Evolutionary conservation across 129 eudicot species (phyloP), one percentile per base, ranked within the genome.

Genomic region (Calendula officinalis): DNA sequence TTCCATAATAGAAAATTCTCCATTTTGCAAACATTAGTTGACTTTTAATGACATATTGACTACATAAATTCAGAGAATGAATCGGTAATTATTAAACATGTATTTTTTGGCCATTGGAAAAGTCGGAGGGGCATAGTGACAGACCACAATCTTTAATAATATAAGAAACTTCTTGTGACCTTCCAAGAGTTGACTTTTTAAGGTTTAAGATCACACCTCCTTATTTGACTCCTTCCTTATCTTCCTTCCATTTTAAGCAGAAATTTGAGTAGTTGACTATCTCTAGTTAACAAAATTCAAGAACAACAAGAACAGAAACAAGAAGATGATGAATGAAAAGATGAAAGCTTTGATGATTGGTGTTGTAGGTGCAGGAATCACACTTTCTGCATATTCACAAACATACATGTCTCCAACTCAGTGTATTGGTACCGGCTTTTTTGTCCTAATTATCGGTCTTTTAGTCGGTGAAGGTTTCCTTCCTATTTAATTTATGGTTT

Each of bases 401-500:
- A 79, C 87, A 5, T 33, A 75, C 33, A 66, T 92, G 59, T 67
- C 87, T 42, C 78, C 95, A 1, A 88, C 88, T 27, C 86, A 85
- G 49, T 79, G 95, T 73, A 79, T 92, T 17, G 61, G 77, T 8
- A 63, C 71, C 27, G 99, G 99, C 39, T 67, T 92, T 40, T 46
- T 88, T 11, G 92, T 88, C 40, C 87, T 92, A 39, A 42, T 79
- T 40, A 62, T 83, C 55, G 96, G 89, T 38, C 95, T 92, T 57
- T 76, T 92, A 67, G 77, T 92, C 33, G 81, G 79, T 76, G 99
- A 92, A 89, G 99, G 99, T 71, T 67, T 88, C 62, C 81, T 92
- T 71, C 82, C 97, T 38, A 1, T 86, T 49, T 86, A 75, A 72
- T 27, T 64, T 32, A 7, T 16, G 11, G 14, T 49, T 72, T 72